phyloP scores from a whole-genome alignment of 768 basidiomycete species.

The Amanita pseudoporphyria region DNA sequence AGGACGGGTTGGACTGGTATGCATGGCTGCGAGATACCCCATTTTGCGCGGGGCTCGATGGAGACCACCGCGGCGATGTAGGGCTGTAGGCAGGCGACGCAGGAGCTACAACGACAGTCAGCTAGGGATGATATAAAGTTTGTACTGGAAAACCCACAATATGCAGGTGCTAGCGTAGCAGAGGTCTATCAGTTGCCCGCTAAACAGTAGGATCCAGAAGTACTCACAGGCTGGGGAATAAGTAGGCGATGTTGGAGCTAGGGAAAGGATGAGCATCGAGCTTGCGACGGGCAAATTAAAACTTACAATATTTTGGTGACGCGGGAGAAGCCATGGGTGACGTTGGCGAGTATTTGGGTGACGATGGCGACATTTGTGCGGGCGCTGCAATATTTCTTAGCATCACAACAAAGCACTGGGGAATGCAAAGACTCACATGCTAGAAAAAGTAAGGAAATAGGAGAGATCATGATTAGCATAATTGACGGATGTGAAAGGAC shows the following conservation, averaged over 20 bases:
- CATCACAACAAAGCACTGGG: neutral
- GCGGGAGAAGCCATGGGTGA: conserved; percentile 86
- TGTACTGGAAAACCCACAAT: conserved; percentile 43
- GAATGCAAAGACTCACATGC: conserved; percentile 45
- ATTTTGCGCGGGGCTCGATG: conserved; percentile 66
- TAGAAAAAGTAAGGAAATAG: conserved; percentile 15
- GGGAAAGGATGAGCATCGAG: conserved; percentile 9
- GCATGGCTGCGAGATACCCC: conserved; percentile 30
- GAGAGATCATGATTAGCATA: conserved; percentile 17
- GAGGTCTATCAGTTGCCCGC: neutral
- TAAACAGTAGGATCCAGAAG: neutral
- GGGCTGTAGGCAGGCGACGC: conserved; percentile 84
- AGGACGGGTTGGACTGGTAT: conserved; percentile 42
- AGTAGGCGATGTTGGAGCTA: conserved; percentile 80
- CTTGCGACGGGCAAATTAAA: neutral
- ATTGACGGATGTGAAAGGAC: neutral
- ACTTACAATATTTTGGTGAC: conserved; percentile 87
- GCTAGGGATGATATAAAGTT: neutral
- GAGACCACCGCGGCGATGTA: conserved; percentile 78
- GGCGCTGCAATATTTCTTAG: conserved; percentile 40
- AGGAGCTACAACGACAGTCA: conserved; percentile 40
- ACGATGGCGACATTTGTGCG: conserved; percentile 78
- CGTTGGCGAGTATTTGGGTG: conserved; percentile 89
- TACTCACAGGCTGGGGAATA: conserved; percentile 83
- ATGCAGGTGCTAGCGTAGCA: conserved; percentile 52